Conservation (phyloP, 2,329 filamentous ascomycete genomes). For the Aspergillus amoenus region DNA sequence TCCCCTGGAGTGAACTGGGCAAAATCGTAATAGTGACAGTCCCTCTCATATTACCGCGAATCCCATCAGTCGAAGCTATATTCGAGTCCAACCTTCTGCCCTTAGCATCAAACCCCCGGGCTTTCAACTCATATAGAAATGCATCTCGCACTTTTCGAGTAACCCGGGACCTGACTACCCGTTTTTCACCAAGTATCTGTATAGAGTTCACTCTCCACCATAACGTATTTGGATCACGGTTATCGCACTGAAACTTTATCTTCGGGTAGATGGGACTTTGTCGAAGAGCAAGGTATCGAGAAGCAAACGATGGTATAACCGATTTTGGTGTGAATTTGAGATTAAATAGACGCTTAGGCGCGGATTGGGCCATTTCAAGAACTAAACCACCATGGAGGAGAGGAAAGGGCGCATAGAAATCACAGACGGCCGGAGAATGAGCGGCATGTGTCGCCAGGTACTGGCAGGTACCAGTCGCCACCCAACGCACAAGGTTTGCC, state of each 20-base stretch:
- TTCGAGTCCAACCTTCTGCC: constrained; percentile 23
- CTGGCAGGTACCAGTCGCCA: not conserved
- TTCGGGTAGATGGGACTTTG: constrained; percentile 39
- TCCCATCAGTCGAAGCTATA: not conserved
- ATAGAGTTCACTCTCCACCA: constrained; percentile 47
- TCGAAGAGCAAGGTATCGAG: constrained; percentile 28
- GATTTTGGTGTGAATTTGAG: constrained; percentile 26
- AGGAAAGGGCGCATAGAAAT: not conserved
- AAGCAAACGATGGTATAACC: constrained; percentile 27
- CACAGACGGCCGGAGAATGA: not conserved
- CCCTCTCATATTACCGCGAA: constrained; percentile 33
- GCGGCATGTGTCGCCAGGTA: not conserved
- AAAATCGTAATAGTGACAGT: constrained; percentile 33
- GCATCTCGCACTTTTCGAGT: constrained; percentile 46
- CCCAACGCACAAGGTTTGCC: not conserved
- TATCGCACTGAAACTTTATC: constrained; percentile 35
- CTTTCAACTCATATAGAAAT: constrained; percentile 46
- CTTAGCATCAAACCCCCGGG: constrained; percentile 44
- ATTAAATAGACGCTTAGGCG: constrained; percentile 20
- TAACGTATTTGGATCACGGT: constrained; percentile 43
- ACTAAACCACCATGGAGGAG: not conserved
- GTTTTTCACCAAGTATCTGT: constrained; percentile 32
- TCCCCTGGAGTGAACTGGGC: constrained; percentile 10
- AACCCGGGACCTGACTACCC: constrained; percentile 49
- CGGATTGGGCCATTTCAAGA: constrained; percentile 20